Evolutionary conservation across 805 yeast species (phyloP).

Genomic region (Ogataea paraovalis): DNA sequence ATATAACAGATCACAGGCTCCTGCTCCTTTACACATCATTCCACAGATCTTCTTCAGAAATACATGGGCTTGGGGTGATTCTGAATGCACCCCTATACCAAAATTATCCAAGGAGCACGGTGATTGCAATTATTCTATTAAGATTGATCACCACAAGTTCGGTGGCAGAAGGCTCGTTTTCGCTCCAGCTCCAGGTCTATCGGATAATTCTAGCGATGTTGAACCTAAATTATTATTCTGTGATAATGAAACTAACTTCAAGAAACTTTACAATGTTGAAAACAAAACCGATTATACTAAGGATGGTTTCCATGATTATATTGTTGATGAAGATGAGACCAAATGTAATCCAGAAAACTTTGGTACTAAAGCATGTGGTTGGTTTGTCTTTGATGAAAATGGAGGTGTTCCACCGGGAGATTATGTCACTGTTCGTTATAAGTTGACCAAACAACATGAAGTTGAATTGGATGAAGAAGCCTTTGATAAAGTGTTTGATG

Average conservation of each 20-base stretch:
- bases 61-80: constrained; percentile 89
- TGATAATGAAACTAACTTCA: constrained; percentile 80
- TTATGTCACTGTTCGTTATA: constrained; percentile 79
- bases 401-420: constrained; percentile 85
- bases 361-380: constrained; percentile 86
- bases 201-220: constrained; percentile 57
- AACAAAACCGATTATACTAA: constrained; percentile 63
- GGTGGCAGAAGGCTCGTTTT: constrained; percentile 65
- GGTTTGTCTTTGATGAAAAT: constrained; percentile 71
- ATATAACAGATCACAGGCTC: constrained; percentile 71
- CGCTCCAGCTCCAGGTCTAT: constrained; percentile 79
- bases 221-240: constrained; percentile 79
- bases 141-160: constrained; percentile 62
- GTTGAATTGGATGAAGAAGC: constrained; percentile 61
- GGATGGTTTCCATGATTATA: constrained; percentile 87
- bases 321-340: constrained; percentile 54
- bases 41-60: constrained; percentile 86
- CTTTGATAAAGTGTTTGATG: constrained; percentile 64
- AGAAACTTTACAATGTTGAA: constrained; percentile 59
- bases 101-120: constrained; percentile 36
- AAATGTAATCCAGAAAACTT: constrained; percentile 64
- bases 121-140: constrained; percentile 44
- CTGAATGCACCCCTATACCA: constrained; percentile 49
- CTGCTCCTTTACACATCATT: constrained; percentile 84
- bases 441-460: constrained; percentile 37